phyloP scores from a whole-genome alignment of 2,329 filamentous ascomycete species.

The Ophiostoma triangulosporum region DNA sequence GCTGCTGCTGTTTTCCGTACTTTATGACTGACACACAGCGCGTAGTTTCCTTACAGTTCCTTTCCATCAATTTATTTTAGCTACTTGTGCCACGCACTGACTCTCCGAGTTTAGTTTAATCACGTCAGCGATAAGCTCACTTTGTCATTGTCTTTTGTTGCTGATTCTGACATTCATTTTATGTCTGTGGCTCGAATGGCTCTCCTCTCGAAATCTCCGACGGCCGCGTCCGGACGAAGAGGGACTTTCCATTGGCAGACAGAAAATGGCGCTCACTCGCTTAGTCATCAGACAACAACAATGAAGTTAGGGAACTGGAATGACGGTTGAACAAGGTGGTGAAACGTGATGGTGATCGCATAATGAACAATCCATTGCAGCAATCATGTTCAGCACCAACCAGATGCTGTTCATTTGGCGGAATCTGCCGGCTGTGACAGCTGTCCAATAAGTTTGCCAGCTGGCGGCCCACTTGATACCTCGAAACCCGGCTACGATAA shows the following conservation, averaged over 20 bases:
- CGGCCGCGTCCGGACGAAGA: not conserved
- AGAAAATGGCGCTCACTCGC: too few species aligned
- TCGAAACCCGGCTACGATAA: not conserved
- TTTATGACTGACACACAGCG: too few species aligned
- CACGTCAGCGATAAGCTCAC: not conserved
- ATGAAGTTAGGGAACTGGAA: too few species aligned
- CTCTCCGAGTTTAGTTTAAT: not conserved
- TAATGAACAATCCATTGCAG: too few species aligned
- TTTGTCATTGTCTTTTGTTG: not conserved
- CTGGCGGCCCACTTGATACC: conserved; percentile 5
- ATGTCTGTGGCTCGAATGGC: too few species aligned
- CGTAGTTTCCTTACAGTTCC: too few species aligned
- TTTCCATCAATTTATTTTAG: not conserved
- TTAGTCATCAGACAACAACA: too few species aligned
- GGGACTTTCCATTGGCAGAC: not conserved
- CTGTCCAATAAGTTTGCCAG: conserved; percentile 6
- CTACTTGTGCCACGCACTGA: too few species aligned
- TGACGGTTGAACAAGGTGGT: too few species aligned
- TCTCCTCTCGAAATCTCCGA: not conserved
- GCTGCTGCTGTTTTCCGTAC: too few species aligned
- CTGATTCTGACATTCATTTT: too few species aligned
- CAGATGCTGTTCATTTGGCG: not conserved
- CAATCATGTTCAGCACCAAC: not conserved
- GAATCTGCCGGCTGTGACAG: not conserved
- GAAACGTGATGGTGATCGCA: too few species aligned